Base-by-base conservation (phyloP, 2,329 filamentous ascomycete genomes). In the Claviceps sp. region DNA sequence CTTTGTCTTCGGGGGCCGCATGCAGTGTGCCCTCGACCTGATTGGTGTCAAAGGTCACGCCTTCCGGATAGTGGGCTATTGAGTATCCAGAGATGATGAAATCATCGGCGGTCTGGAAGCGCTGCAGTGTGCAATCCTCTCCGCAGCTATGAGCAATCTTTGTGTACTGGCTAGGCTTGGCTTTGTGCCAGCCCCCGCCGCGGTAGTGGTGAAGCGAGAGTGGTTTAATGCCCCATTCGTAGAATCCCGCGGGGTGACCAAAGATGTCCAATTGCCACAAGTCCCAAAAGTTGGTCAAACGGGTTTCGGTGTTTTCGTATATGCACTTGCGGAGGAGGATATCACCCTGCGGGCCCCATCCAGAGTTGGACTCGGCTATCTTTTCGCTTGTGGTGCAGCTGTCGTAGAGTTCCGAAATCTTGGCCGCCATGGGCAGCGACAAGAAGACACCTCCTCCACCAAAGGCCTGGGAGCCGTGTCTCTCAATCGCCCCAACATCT, bases 151-250 rank as follows among this genome's bases (percentile, higher is more conserved):
- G 72, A 6, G 78, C 73, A 34, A 82, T 70, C 59, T 78, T 75
- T 57, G 75, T 73, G 61, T 80, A 74, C 55, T 79, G 73, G 59
- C 73, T 73, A 48, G 81, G 77, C 52, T 71, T 68, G 38, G 74
- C 75, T 22, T 64, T 61, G 63, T 80, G 76, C 77, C 77, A 81
- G 52, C 74, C 72, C 44, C 76, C 75, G 47, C 77, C 77, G 59
- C 80, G 80, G 70, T 80, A 83, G 67, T 84, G 80, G 64, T 84
- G 80, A 22, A 84, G 70, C 7, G 77, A 80, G 22, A 82, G 69
- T 1, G 80, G 80, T 56, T 75, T 73, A 56, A 80, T 73, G 34
- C 78, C 78, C 41, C 75, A 74, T 65, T 84, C 80, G 64, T 82
- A 84, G 65, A 83, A 82, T 4, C 80, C 80, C 0, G 77, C 77